Base-by-base conservation (phyloP, 2,329 filamentous ascomycete genomes). In the Pseudocercospora fijiensis region DNA sequence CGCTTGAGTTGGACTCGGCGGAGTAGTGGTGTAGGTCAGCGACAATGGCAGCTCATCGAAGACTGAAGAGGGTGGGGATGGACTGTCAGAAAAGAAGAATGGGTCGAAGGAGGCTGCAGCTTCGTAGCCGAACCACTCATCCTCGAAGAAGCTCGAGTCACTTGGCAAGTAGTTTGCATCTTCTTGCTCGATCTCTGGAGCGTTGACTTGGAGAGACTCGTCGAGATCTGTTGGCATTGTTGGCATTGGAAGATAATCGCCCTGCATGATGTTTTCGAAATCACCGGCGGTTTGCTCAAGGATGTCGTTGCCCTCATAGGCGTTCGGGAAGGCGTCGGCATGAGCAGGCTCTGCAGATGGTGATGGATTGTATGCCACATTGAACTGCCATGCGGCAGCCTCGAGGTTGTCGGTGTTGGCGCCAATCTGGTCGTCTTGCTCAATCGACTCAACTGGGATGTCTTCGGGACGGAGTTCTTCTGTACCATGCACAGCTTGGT, bases 11-110 rank as follows among this genome's bases (percentile, higher is more conserved):
- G 53, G 53, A 41, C 27, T 41, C 20, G 53, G 53, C 3, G 53
- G 53, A 27, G 9, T 41, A 8, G 28, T 37, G 28, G 26, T 33
- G 30, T 56, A 56, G 16, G 53, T 33, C 4, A 41, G 37, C 3
- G 53, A 27, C 8, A 56, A 9, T 18, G 53, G 53, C 26, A 56
- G 10, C 8, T 41, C 53, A 16, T 56, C 53, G 18, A 33, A 13
- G 20, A 56, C n/a, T 4, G 53, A 56, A 13, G 28, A 37, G 28
- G 53, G 13, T 13, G 27, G n/a, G 9, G 53, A 56, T n/a, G 18
- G n/a, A n/a, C 53, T 28, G 28, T 64, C 57, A 24, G 62, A 56
- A 9, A 60, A 37, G 24, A 47, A 64, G 51, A 51, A 64, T 4
- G 49, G 58, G 20, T 57, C 58, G 22, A 41, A 41, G 5, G 18